Evolutionary conservation across 2,329 filamentous ascomycete species (phyloP), one percentile per base, ranked within the genome.

Genomic region (Paraphoma chrysanthemicola): DNA sequence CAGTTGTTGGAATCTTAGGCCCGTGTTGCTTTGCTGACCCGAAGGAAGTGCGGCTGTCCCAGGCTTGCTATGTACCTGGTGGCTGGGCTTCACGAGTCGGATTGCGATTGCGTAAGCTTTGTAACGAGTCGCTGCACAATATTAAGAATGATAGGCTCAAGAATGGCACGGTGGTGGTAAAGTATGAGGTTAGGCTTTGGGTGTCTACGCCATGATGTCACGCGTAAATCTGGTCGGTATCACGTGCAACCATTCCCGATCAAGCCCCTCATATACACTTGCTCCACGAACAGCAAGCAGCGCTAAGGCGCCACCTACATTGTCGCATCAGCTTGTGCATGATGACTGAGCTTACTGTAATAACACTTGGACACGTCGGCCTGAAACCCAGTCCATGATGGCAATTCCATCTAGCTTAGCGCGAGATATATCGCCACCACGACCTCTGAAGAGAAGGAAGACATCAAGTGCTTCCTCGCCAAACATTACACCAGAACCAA

Each of bases 381-480:
- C 33, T 10, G 33, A 10, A 36, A 42, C 9, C 18, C 16, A 42
- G 23, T 23, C 36, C 38, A 38, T 9, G 23, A 68, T 69, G 61
- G 56, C 56, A 12, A 43, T 55, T 3, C 66, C 62, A 23, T 38
- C 57, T 7, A 67, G 66, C 51, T 63, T 71, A 17, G 42, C 52
- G 8, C 56, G 65, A 55, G 62, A 63, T 23, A 67, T 71, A 57
- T 71, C 67, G 30, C 68, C 68, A 10, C 68, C 67, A 29, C 63
- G 47, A 38, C 45, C 52, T 14, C 31, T 48, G 17, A 71, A 67
- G 44, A 56, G 60, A 46, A 54, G 55, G 28, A 67, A 58, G 44
- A 54, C 14, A 14, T 63, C 53, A 4, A 47, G 36, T 9, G 16
- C 14, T 8, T 14, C 42, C 7, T 9, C 16, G 14, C 18, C 12